A percentile compares a stretch with the other conserved stretches of the same genome.
Evolutionary conservation across 768 basidiomycete species (phyloP).

Genomic region (Rhodotorula babjevae): DNA sequence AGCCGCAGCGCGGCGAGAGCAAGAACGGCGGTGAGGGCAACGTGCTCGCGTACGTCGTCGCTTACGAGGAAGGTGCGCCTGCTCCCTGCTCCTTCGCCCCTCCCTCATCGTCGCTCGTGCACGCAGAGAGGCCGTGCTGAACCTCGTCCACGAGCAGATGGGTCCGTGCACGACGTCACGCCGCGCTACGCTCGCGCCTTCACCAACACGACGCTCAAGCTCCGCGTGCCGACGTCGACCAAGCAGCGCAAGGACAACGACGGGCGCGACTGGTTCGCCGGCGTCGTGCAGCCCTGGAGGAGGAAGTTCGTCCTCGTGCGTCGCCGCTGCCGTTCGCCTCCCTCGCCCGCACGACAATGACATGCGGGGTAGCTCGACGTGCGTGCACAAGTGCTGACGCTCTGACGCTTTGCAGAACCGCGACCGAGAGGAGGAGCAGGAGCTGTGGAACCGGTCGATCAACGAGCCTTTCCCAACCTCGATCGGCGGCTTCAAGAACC

Average conservation of each 20-base stretch:
- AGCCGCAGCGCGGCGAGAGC: slow-evolving; percentile 33
- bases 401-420: slow-evolving; percentile 58
- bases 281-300: slow-evolving; percentile 59
- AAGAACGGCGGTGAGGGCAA: slow-evolving; percentile 51
- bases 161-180: slow-evolving; percentile 85
- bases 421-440: slow-evolving; percentile 88
- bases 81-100: not conserved
- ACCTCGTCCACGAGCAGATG: slow-evolving; percentile 53
- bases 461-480: slow-evolving; percentile 90
- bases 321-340: slow-evolving; percentile 16
- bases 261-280: slow-evolving; percentile 72
- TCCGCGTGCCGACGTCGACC: slow-evolving; percentile 52
- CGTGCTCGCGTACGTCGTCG: slow-evolving; percentile 86
- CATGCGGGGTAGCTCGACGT: not conserved
- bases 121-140: not conserved
- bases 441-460: slow-evolving; percentile 68
- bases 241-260: slow-evolving; percentile 49
- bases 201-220: slow-evolving; percentile 59
- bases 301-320: slow-evolving; percentile 78
- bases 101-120: not conserved
- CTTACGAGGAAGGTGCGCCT: slow-evolving; percentile 68
- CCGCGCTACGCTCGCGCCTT: slow-evolving; percentile 78
- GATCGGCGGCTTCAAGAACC: slow-evolving; percentile 87
- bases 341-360: not conserved
- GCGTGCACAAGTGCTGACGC: too few relatives aligned